Evolutionary conservation across 1,284 basidiomycete species (phyloP), one percentile per base, ranked within the genome.

Genomic region (Apiotrichum akiyoshidainum): DNA sequence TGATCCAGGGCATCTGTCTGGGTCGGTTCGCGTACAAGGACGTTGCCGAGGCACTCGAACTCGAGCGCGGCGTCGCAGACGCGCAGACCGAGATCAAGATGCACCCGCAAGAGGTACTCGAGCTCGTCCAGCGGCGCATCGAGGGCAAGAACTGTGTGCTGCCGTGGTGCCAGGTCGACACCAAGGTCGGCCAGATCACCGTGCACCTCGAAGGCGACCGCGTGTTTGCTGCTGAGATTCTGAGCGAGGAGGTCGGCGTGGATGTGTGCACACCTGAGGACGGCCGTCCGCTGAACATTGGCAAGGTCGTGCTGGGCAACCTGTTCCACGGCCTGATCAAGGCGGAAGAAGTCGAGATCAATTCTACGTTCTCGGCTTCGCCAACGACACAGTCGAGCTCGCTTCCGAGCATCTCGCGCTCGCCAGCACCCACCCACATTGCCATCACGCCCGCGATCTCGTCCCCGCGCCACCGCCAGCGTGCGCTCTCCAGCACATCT

Each of bases 151-250:
- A 89, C 0, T 86, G 89, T 34, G 86, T 92, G 6, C 80, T 86
- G 19, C 81, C 86, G 6, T 99, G 96, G 96, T 89, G 89, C 52
- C 84, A 83, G 19, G 87, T 90, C 26, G 95, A 98, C 74, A 95
- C 92, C 7, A 88, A 90, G 75, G 87, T 87, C 19, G 95, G 95
- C 2, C 84, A 90, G 37, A 81, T 99, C 60, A 88, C 87, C 0
- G 86, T 99, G 5, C 92, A 97, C 78, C 72, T 99, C 45, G 89
- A 86, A 57, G 91, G 96, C 67, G 74, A 72, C 6, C 80, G 84
- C 49, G 91, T 88, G 65, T 98, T 97, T 74, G 93, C 97, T 61
- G 90, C 91, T 12, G 96, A 99, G 78, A 86, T 95, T 5, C 98
- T 96, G 72, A 86, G 89, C 5, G 94, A 98, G 73, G 95, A 99